Evolutionary conservation across 371 early-diverging fungal species (phyloP).

Genomic region (Mortierella sp.): DNA sequence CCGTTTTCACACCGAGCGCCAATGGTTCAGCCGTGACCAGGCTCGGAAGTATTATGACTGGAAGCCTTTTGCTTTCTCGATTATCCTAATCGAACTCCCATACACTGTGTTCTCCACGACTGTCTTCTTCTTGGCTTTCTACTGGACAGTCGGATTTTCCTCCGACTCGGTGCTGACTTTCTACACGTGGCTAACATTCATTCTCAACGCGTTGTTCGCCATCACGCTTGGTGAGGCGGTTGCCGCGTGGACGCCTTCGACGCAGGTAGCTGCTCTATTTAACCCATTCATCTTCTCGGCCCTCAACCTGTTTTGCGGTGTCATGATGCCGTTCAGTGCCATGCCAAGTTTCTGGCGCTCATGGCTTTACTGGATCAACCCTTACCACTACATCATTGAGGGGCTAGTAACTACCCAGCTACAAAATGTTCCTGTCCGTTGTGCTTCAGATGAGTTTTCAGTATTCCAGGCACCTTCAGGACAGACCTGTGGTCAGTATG

Average conservation of each 20-base stretch:
- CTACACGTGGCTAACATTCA: slow-evolving; percentile 73
- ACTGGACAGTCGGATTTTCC: slow-evolving; percentile 79
- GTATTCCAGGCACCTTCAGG: slow-evolving; percentile 66
- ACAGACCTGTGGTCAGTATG: slow-evolving; percentile 71
- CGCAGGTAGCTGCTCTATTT: slow-evolving; percentile 70
- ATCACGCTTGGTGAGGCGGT: slow-evolving; percentile 79
- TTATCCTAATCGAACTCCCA: slow-evolving; percentile 71
- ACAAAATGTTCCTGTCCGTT: slow-evolving; percentile 61
- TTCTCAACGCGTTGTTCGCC: slow-evolving; percentile 71
- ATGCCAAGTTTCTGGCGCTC: slow-evolving; percentile 83
- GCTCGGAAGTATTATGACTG: slow-evolving; percentile 79
- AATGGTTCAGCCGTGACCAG: slow-evolving; percentile 76
- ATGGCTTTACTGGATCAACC: slow-evolving; percentile 86
- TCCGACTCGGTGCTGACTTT: slow-evolving; percentile 60
- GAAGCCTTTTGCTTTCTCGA: slow-evolving; percentile 69
- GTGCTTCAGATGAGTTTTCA: slow-evolving; percentile 60
- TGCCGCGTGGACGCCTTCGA: slow-evolving; percentile 70
- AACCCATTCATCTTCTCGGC: slow-evolving; percentile 80
- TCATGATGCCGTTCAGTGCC: slow-evolving; percentile 73
- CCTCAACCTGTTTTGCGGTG: slow-evolving; percentile 78
- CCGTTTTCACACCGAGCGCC: slow-evolving; percentile 76
- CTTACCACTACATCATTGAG: slow-evolving; percentile 81
- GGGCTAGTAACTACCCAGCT: slow-evolving; percentile 79
- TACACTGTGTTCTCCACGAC: slow-evolving; percentile 65
- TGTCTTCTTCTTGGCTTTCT: slow-evolving; percentile 70